Conservation (phyloP, 768 basidiomycete species). For the Mrakia hoshinonis region DNA sequence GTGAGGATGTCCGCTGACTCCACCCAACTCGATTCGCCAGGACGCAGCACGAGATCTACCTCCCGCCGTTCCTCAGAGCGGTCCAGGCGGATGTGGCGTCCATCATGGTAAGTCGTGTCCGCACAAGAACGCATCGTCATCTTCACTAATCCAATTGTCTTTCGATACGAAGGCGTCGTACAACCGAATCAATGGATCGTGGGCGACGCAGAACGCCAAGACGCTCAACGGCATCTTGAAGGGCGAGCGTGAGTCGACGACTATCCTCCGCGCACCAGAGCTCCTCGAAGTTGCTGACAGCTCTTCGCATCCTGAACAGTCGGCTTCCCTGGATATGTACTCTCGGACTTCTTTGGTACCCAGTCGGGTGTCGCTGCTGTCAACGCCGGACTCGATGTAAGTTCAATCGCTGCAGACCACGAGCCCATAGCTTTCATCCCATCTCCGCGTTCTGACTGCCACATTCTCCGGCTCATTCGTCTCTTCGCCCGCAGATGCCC, state of each 20-base stretch:
- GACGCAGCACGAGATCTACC: conserved; percentile 60
- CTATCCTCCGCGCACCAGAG: not conserved
- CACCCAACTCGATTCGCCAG: conserved; percentile 31
- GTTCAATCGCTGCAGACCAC: not conserved
- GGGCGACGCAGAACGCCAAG: conserved; percentile 66
- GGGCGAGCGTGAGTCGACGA: conserved; percentile 44
- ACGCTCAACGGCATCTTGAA: conserved; percentile 65
- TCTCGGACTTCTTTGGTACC: conserved; percentile 7
- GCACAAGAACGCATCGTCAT: conserved; percentile 39
- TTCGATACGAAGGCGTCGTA: not conserved
- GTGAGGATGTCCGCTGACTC: too few relatives aligned
- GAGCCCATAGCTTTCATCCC: too few relatives aligned
- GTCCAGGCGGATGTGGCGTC: conserved; percentile 65
- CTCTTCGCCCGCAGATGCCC: conserved; percentile 1
- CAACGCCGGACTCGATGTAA: not conserved
- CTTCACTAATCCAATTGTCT: not conserved
- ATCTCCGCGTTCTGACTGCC: too few relatives aligned
- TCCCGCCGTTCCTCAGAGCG: conserved; percentile 32
- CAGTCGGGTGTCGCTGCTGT: not conserved
- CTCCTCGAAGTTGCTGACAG: not conserved
- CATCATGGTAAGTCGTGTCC: conserved; percentile 56
- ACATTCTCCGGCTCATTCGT: not conserved
- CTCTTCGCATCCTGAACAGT: not conserved
- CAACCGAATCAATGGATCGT: conserved; percentile 50
- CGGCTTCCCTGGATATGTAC: conserved; percentile 1